These are phyloP conservation scores for Hymenoscyphus repandus DNA, from an alignment of 2,329 filamentous ascomycete species.

Conservation along the genomic window DNA sequence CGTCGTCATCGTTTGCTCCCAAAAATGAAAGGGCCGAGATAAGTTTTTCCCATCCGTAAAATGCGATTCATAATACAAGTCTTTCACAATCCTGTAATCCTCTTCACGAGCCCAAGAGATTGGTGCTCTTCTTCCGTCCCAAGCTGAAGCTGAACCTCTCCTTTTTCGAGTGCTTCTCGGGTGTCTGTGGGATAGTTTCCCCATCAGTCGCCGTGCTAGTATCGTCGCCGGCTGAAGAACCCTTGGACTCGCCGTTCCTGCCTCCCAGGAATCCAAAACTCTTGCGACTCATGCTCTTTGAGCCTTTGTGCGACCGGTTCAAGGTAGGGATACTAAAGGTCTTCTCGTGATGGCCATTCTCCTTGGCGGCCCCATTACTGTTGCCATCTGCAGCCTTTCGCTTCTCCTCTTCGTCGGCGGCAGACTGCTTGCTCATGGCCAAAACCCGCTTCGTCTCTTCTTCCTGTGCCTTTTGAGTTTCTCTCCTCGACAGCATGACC, in stretches of 20 bases:
- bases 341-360: conserved; percentile 28
- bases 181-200: conserved; percentile 22
- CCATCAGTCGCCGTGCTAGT: conserved; percentile 25
- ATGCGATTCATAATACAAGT: conserved; percentile 14
- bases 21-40: neutral
- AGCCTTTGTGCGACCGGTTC: conserved; percentile 59
- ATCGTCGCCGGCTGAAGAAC: conserved; percentile 9
- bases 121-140: conserved; percentile 66
- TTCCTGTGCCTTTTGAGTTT: conserved; percentile 41
- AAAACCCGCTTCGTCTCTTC: conserved; percentile 55
- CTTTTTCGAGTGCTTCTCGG: conserved; percentile 48
- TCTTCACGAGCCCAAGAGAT: conserved; percentile 36
- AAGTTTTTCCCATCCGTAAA: conserved; percentile 2
- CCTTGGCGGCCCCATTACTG: conserved; percentile 14
- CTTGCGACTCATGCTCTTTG: conserved; percentile 72
- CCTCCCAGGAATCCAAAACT: conserved; percentile 64
- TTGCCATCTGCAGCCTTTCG: conserved; percentile 41
- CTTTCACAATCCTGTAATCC: neutral
- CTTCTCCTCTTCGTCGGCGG: conserved; percentile 52
- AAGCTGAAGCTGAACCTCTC: conserved; percentile 63
- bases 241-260: conserved; percentile 33
- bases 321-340: conserved; percentile 34
- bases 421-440: conserved; percentile 48
- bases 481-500: conserved; percentile 30
- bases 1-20: neutral